Evolutionary conservation across 106 monocot species (phyloP).

Genomic region (Dendrobium officinale): DNA sequence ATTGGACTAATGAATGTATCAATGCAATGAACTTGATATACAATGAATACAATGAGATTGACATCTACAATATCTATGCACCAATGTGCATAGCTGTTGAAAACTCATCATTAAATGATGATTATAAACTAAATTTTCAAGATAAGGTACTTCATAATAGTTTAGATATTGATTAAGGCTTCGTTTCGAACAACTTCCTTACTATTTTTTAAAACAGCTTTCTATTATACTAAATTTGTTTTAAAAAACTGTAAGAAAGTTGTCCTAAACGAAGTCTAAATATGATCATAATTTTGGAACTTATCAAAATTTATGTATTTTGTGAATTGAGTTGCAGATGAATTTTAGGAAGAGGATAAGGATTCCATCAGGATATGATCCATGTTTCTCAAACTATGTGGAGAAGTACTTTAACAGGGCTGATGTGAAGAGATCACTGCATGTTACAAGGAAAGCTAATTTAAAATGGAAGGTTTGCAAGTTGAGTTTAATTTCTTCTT

Average conservation of each 20-base stretch:
- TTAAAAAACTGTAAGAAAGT: too few relatives aligned
- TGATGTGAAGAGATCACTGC: conserved; percentile 52
- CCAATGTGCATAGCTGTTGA: conserved; percentile 44
- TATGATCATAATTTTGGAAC: neutral
- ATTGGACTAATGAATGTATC: conserved; percentile 40
- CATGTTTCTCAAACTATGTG: conserved; percentile 57
- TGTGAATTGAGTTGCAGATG: conserved; percentile 9
- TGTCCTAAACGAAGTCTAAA: too few relatives aligned
- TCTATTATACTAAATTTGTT: too few relatives aligned
- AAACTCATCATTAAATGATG: conserved; percentile 12
- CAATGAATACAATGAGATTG: conserved; percentile 46
- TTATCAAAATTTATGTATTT: neutral
- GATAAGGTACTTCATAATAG: conserved; percentile 13
- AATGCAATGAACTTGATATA: conserved; percentile 37
- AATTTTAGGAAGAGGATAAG: conserved; percentile 7
- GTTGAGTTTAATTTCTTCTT: conserved; percentile 20
- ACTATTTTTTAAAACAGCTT: too few relatives aligned
- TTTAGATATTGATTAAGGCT: neutral
- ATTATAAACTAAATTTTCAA: neutral
- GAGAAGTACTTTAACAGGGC: conserved; percentile 69
- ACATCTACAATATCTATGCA: conserved; percentile 90
- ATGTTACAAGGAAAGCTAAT: conserved; percentile 18
- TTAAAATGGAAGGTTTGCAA: conserved; percentile 64
- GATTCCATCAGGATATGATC: conserved; percentile 58
- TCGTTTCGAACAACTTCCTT: too few relatives aligned